These are phyloP conservation scores for Coniochaeta pulveracea DNA, from an alignment of 2,329 filamentous ascomycete species.

Conservation along the genomic window DNA sequence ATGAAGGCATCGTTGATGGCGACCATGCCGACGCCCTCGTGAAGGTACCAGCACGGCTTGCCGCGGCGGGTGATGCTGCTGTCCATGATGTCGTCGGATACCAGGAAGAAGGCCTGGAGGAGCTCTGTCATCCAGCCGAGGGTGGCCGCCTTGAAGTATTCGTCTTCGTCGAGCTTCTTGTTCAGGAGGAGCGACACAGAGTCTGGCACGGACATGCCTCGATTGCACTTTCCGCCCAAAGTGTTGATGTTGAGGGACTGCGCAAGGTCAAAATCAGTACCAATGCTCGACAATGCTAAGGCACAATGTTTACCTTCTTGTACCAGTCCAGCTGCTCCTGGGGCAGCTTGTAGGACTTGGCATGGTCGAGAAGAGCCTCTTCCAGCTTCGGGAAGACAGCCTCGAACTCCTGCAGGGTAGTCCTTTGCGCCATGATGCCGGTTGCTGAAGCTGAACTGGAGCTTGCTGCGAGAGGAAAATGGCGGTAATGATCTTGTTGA, in stretches of 20 bases:
- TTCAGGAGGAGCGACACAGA: slow-evolving; percentile 70
- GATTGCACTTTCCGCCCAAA: slow-evolving; percentile 94
- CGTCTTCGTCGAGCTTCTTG: slow-evolving; percentile 59
- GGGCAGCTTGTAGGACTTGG: slow-evolving; percentile 73
- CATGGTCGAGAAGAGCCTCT: slow-evolving; percentile 69
- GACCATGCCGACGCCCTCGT: slow-evolving; percentile 81
- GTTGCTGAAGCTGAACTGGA: too few species aligned
- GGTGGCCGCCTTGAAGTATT: slow-evolving; percentile 80
- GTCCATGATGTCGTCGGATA: slow-evolving; percentile 99
- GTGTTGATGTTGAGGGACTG: slow-evolving; percentile 80
- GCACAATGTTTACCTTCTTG: slow-evolving; percentile 50
- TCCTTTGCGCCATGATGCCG: slow-evolving; percentile 51
- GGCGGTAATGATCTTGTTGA: too few species aligned
- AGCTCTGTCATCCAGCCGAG: slow-evolving; percentile 98
- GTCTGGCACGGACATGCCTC: slow-evolving; percentile 95
- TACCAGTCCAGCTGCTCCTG: slow-evolving; percentile 76
- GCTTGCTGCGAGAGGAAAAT: too few species aligned
- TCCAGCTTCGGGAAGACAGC: slow-evolving; percentile 78
- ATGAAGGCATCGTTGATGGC: slow-evolving; percentile 98
- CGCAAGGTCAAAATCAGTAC: slow-evolving; percentile 10
- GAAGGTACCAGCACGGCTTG: slow-evolving; percentile 92
- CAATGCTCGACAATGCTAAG: slow-evolving; percentile 3
- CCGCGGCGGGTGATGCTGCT: slow-evolving; percentile 87
- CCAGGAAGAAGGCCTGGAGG: slow-evolving; percentile 96
- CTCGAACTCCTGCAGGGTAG: slow-evolving; percentile 80